Evolutionary conservation across 164 flowering plant genomes (phyloP).

Genomic region (Chimonanthus praecox): DNA sequence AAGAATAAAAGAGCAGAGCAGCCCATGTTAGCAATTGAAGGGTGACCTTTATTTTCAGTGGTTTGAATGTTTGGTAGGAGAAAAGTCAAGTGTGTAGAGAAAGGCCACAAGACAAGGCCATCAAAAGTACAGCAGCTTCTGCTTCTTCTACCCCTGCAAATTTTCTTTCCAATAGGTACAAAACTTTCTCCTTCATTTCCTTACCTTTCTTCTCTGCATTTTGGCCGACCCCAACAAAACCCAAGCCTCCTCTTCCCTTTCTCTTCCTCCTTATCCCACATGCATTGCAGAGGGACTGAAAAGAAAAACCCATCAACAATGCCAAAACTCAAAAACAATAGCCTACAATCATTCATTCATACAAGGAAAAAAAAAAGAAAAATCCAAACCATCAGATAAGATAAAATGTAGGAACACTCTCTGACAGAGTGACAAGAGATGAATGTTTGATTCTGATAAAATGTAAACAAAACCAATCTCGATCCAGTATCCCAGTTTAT

Average conservation of each 20-base stretch:
- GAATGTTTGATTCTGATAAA: too few relatives aligned
- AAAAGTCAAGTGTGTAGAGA: conserved; percentile 17
- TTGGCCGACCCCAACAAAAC: conserved; percentile 27
- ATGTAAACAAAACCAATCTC: too few relatives aligned
- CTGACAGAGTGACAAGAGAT: too few relatives aligned
- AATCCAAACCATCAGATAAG: too few relatives aligned
- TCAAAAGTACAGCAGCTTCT: conserved; percentile 65
- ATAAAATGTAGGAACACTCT: too few relatives aligned
- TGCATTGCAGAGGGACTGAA: conserved; percentile 82
- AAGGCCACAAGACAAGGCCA: conserved; percentile 64
- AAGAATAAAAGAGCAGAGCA: too few relatives aligned
- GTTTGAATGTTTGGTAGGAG: too few relatives aligned
- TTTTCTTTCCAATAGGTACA: conserved; percentile 3
- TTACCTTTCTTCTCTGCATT: conserved; percentile 35
- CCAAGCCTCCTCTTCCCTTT: conserved; percentile 37
- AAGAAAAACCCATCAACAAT: not conserved
- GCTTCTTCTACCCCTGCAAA: conserved; percentile 39
- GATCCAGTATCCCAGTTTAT: too few relatives aligned
- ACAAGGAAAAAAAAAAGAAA: too few relatives aligned
- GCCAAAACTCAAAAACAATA: not conserved
- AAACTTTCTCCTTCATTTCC: conserved; percentile 30
- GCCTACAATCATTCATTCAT: too few relatives aligned
- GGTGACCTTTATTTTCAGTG: too few relatives aligned
- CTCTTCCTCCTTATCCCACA: conserved; percentile 83
- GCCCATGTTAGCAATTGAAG: too few relatives aligned